A percentile compares a stretch with the other conserved stretches of the same genome.
Evolutionary conservation across 164 flowering plant species (phyloP).

Genomic region (Litsea cubeba): DNA sequence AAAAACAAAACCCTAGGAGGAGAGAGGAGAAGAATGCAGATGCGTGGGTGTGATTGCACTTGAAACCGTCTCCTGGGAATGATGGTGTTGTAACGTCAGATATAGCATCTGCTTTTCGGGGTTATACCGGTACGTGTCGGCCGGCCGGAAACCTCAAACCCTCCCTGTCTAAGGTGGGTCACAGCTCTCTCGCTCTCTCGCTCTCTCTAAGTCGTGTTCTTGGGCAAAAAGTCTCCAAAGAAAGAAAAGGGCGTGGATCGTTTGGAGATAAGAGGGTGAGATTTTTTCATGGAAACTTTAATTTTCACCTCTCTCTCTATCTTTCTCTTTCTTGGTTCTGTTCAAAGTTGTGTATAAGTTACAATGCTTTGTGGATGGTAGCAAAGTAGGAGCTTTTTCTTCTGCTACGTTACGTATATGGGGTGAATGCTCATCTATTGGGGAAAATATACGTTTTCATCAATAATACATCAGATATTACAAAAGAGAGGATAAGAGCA

Average conservation of each 20-base stretch:
- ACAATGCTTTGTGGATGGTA: too few relatives aligned
- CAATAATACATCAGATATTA: too few relatives aligned
- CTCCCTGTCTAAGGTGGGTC: not conserved
- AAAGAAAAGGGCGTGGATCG: not conserved
- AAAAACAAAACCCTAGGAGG: not conserved
- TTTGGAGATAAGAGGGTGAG: not conserved
- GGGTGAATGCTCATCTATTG: too few relatives aligned
- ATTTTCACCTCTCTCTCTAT: not conserved
- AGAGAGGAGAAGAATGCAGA: not conserved
- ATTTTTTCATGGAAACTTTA: not conserved
- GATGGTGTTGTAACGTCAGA: not conserved
- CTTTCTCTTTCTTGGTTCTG: not conserved
- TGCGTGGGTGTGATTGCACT: constrained; percentile 1
- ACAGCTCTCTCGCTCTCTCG: not conserved
- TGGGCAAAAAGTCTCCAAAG: not conserved
- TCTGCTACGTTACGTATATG: not conserved
- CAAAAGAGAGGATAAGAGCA: too few relatives aligned
- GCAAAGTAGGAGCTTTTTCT: not conserved
- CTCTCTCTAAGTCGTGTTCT: not conserved
- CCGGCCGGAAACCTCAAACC: not conserved
- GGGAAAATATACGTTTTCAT: too few relatives aligned
- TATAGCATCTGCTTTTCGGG: not conserved
- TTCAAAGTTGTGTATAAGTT: too few relatives aligned
- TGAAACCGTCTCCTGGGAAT: not conserved
- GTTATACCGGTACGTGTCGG: not conserved